phyloP scores from a whole-genome alignment of 768 basidiomycete genomes.

The Suillus lakei region DNA sequence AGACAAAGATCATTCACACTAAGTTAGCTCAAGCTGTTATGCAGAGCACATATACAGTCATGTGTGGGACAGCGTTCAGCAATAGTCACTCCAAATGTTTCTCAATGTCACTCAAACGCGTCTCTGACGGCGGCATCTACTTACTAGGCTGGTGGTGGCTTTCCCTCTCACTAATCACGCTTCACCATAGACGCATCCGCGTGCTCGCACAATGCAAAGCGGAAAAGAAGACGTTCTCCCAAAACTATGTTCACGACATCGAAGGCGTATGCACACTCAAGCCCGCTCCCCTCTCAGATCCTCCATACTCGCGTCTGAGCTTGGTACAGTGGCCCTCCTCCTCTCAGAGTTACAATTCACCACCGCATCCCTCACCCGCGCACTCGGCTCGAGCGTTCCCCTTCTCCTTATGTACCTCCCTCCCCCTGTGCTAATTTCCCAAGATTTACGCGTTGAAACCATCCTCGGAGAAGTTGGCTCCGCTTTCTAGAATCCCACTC shows the following conservation, averaged over 20 bases:
- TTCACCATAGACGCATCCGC: slow-evolving; percentile 59
- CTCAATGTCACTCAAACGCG: slow-evolving; percentile 78
- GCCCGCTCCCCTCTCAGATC: background rate
- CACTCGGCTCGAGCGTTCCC: slow-evolving; percentile 76
- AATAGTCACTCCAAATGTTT: slow-evolving; percentile 64
- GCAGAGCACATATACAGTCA: slow-evolving; percentile 49
- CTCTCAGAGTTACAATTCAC: slow-evolving; percentile 86
- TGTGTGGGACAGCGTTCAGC: slow-evolving; percentile 76
- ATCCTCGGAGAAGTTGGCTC: slow-evolving; percentile 43
- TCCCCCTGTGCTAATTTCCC: slow-evolving; percentile 21
- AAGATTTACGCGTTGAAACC: slow-evolving; percentile 5
- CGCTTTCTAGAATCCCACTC: slow-evolving; percentile 72
- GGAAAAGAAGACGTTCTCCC: slow-evolving; percentile 79
- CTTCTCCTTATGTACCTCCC: slow-evolving; percentile 83
- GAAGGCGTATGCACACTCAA: slow-evolving; percentile 64
- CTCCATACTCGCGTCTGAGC: slow-evolving; percentile 5
- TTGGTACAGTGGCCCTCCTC: slow-evolving; percentile 61
- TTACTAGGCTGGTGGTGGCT: slow-evolving; percentile 95
- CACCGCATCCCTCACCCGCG: slow-evolving; percentile 66
- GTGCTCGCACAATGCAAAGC: slow-evolving; percentile 92
- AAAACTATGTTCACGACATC: slow-evolving; percentile 83
- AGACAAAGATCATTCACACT: too few relatives aligned
- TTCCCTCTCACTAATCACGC: slow-evolving; percentile 40
- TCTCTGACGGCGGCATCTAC: slow-evolving; percentile 88
- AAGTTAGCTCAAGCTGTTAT: too few relatives aligned